Percentiles rank a stretch among this genome's conserved stretches.
These are phyloP conservation scores for Dothidotthia symphoricarpi DNA, from an alignment of 2,329 filamentous ascomycete genomes.

Conservation along the genomic window DNA sequence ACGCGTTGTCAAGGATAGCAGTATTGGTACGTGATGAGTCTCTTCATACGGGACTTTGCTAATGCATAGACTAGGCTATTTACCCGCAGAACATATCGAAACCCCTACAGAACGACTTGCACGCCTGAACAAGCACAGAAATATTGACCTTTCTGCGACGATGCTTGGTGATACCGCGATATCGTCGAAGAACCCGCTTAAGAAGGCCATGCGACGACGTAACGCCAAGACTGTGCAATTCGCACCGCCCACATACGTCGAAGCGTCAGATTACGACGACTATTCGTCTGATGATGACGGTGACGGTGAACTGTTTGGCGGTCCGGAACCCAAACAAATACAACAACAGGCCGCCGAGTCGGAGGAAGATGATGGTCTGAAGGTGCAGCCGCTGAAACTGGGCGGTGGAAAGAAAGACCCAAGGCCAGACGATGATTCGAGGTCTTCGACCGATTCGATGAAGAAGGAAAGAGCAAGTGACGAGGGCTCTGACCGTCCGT, in stretches of 20 bases:
- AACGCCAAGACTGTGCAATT: conserved; percentile 88
- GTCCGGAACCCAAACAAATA: conserved; percentile 33
- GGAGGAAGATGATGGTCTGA: conserved; percentile 39
- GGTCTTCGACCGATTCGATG: conserved; percentile 39
- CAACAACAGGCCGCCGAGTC: conserved; percentile 40
- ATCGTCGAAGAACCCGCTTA: conserved; percentile 79
- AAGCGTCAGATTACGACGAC: conserved; percentile 84
- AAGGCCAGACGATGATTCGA: conserved; percentile 23
- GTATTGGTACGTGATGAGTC: conserved; percentile 63
- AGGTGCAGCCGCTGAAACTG: conserved; percentile 42
- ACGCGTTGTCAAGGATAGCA: conserved; percentile 93
- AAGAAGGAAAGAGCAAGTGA: conserved; percentile 59
- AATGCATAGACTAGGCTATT: conserved; percentile 67
- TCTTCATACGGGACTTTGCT: neutral
- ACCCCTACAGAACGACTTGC: conserved; percentile 93
- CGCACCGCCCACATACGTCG: conserved; percentile 78
- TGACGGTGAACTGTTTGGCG: conserved; percentile 43
- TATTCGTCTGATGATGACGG: conserved; percentile 71
- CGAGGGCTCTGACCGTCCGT: conserved; percentile 59
- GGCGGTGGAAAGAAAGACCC: conserved; percentile 33
- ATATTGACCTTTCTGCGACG: conserved; percentile 78
- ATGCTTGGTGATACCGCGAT: conserved; percentile 73
- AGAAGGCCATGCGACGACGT: conserved; percentile 76
- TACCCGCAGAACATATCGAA: conserved; percentile 97
- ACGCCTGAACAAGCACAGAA: conserved; percentile 93